Base-by-base conservation (phyloP, 2,329 filamentous ascomycete genomes). In the Trichoderma koningiopsis region DNA sequence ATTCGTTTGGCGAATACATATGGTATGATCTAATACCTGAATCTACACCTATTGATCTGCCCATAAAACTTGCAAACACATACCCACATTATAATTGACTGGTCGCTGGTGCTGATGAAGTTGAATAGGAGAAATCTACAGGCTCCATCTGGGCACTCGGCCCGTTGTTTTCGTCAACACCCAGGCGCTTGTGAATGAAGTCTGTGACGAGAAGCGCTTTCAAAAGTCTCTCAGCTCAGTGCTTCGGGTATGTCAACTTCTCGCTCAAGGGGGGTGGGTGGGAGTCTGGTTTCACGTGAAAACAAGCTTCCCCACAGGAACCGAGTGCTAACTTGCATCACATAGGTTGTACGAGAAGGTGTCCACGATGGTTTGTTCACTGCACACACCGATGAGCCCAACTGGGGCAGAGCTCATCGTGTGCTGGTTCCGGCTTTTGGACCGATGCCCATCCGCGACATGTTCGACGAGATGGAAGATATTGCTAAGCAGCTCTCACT, bases 391-490 rank as follows among this genome's bases (percentile, higher is more conserved):
- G 83, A 84, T 3, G 86, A 88, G 72, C 81, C 83, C 68, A 88
- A 89, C 73, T 92, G 90, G 90, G 87, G 85, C 31, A 84, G 90
- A 72, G 90, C 91, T 33, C 87, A 92, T 74, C 81, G 88, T 27
- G 80, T 89, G 19, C 80, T 93, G 66, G 85, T 91, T 74, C 90
- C 91, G 0, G 89, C 89, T 2, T 92, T 93, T 76, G 90, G 90
- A 0, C 91, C 91, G 0, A 77, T 92, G 27, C 83, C 86, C 1
- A 92, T 93, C 73, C 84, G 87, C 43, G 81, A 79, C 68, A 92
- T 92, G 90, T 92, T 90, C 71, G 83, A 86, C 70, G 88, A 89
- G 74, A 90, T 90, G 88, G 83, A 89, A 71, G 90, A 92, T 72
- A 88, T 92, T 70, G 86, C 89, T 5, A 83, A 83, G 0, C 90